phyloP scores from a whole-genome alignment of 2,329 filamentous ascomycete species.

The Fusarium newnesense region DNA sequence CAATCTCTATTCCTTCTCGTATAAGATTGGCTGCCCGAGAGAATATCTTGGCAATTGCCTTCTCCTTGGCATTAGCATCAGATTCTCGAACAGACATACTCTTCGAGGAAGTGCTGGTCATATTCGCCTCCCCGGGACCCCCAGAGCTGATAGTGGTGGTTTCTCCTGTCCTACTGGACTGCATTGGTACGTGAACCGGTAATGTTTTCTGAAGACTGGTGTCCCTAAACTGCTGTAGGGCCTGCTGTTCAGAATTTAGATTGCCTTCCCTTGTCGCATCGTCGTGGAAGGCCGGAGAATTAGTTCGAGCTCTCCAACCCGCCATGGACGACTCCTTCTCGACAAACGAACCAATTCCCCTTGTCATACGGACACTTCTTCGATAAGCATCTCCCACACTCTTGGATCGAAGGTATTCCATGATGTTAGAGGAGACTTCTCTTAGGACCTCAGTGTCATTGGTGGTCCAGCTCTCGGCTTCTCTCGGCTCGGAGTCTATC shows the following conservation, averaged over 20 bases:
- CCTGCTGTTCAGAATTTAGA: constrained; percentile 25
- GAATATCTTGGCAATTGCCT: constrained; percentile 46
- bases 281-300: constrained; percentile 14
- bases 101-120: not conserved
- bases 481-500: constrained; percentile 24
- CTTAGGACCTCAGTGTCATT: constrained; percentile 42
- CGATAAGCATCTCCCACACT: constrained; percentile 43
- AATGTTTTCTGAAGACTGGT: constrained; percentile 1
- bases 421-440: constrained; percentile 47
- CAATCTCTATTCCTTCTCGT: constrained; percentile 54
- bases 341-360: constrained; percentile 52
- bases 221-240: constrained; percentile 8
- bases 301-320: constrained; percentile 35
- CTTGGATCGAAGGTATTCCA: constrained; percentile 50
- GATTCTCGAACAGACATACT: not conserved
- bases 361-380: constrained; percentile 51
- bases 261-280: constrained; percentile 21
- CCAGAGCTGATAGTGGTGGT: not conserved
- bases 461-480: constrained; percentile 38
- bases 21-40: constrained; percentile 57
- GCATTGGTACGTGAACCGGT: constrained; percentile 7
- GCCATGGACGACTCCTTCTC: constrained; percentile 48
- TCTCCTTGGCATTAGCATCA: constrained; percentile 1
- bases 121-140: not conserved
- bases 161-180: constrained; percentile 6